Evolutionary conservation across 1,284 basidiomycete genomes (phyloP).

Genomic region (Melampsora americana): DNA sequence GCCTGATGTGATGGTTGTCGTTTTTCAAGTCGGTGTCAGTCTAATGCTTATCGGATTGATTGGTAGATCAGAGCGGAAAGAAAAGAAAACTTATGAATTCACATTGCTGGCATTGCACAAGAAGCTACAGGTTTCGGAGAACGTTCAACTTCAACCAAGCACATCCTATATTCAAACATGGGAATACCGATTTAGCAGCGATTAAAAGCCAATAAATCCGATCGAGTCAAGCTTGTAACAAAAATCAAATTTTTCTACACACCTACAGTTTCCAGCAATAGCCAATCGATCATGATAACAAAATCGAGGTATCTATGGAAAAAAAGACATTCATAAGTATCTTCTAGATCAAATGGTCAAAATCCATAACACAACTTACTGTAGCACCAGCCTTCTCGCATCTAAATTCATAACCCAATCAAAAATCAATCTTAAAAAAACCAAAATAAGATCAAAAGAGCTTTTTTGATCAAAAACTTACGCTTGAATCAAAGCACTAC

Average conservation of each 20-base stretch:
- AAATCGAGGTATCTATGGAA: conserved; percentile 61
- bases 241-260: conserved; percentile 51
- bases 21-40: background rate
- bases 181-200: conserved; percentile 44
- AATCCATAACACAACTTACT: conserved; percentile 14
- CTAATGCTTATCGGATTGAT: background rate
- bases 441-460: background rate
- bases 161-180: conserved; percentile 66
- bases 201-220: background rate
- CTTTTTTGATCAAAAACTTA: conserved; percentile 1
- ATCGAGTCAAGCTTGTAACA: background rate
- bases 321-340: conserved; percentile 47
- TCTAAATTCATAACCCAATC: background rate
- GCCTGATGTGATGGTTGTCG: conserved; percentile 52
- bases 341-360: background rate
- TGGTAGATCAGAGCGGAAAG: background rate
- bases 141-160: conserved; percentile 91
- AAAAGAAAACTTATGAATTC: background rate
- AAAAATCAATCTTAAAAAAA: background rate
- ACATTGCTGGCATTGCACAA: conserved; percentile 93
- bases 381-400: conserved; percentile 43
- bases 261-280: conserved; percentile 94
- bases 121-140: conserved; percentile 89
- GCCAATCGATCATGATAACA: conserved; percentile 92
- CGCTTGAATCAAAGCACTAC: conserved; percentile 46